phyloP scores from a whole-genome alignment of 495 filamentous ascomycete genomes.

The Trichoderma virens region DNA sequence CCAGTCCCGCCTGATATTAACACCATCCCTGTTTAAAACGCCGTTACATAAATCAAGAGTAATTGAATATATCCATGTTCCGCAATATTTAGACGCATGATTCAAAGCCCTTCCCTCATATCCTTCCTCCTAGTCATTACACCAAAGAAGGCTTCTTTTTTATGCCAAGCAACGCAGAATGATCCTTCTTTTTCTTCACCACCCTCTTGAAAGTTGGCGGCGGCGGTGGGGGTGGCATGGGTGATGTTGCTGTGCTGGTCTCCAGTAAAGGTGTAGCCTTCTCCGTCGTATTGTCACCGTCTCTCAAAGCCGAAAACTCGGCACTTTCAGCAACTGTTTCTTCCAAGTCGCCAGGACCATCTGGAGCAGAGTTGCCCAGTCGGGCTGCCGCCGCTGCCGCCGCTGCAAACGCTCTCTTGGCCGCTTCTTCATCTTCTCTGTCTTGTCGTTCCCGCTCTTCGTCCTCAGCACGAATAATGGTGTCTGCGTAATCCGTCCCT shows the following conservation, averaged over 20 bases:
- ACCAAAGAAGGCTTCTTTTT: constrained; percentile 71
- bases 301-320: background rate
- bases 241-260: constrained; percentile 14
- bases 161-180: constrained; percentile 66
- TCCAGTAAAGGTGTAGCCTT: background rate
- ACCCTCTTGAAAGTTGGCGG: constrained; percentile 68
- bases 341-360: constrained; percentile 33
- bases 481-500: constrained; percentile 39
- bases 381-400: constrained; percentile 18
- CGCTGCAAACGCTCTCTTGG: constrained; percentile 68
- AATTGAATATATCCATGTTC: too few relatives aligned
- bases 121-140: constrained; percentile 16
- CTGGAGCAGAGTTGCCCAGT: constrained; percentile 36
- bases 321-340: background rate
- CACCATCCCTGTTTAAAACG: background rate
- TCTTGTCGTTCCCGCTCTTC: constrained; percentile 58
- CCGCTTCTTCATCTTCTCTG: constrained; percentile 78
- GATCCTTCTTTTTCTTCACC: constrained; percentile 78
- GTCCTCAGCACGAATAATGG: constrained; percentile 39
- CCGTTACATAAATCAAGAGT: background rate
- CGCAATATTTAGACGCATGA: background rate
- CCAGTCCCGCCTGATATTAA: too few relatives aligned
- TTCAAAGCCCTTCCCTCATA: background rate
- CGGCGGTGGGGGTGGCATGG: constrained; percentile 30
- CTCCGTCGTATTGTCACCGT: constrained; percentile 1